phyloP scores from a whole-genome alignment of 805 yeast species.

The Naumovozyma dairenensis region DNA sequence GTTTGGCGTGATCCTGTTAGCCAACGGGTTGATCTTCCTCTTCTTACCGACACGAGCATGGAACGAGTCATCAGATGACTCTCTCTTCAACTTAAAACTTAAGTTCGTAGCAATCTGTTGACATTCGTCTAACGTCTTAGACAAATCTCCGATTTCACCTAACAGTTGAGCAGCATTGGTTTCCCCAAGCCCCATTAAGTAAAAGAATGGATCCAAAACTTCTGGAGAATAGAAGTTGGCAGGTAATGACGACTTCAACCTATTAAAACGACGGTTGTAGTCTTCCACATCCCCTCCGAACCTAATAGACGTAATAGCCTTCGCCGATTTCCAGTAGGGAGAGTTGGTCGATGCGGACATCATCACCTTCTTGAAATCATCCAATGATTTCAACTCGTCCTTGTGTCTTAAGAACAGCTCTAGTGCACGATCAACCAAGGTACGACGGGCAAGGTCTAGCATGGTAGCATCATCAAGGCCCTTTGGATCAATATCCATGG shows the following conservation, averaged over 20 bases:
- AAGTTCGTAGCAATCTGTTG: not conserved
- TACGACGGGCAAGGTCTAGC: too few species aligned
- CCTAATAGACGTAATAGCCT: too few species aligned
- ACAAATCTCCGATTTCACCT: not conserved
- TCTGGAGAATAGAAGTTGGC: not conserved
- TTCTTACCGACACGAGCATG: not conserved
- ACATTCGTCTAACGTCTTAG: not conserved
- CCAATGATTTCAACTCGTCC: too few species aligned
- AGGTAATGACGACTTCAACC: not conserved
- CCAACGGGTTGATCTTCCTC: not conserved
- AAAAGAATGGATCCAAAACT: not conserved
- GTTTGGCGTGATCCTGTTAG: not conserved
- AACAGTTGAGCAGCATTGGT: not conserved
- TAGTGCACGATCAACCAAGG: too few species aligned
- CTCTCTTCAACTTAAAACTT: not conserved
- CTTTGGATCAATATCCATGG: too few species aligned
- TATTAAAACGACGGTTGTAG: not conserved
- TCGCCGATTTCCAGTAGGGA: too few species aligned
- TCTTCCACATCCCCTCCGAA: too few species aligned
- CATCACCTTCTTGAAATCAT: too few species aligned
- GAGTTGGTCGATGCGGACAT: too few species aligned
- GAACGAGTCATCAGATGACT: not conserved
- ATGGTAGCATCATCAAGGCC: too few species aligned
- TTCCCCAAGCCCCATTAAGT: not conserved
- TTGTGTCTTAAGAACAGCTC: too few species aligned